These are phyloP conservation scores for Kodamaea ohmeri DNA, from an alignment of 1,139 yeast genomes.

Conservation along the genomic window DNA sequence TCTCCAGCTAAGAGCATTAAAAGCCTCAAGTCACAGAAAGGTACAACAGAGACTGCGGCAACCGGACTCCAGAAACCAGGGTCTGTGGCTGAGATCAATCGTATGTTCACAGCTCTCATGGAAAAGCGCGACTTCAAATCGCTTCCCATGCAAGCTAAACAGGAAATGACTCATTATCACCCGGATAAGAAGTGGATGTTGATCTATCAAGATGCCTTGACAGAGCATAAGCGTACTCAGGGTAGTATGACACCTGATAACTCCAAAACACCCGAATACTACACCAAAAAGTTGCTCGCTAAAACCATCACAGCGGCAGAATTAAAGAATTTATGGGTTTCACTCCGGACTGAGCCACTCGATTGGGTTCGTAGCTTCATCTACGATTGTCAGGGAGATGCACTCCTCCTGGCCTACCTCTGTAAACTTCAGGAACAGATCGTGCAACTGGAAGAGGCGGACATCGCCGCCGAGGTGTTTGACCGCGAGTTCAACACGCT, in stretches of 20 bases:
- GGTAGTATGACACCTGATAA: conserved; percentile 27
- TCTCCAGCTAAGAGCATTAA: not conserved
- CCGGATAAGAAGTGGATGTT: conserved; percentile 88
- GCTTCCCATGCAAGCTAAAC: conserved; percentile 73
- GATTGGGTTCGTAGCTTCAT: conserved; percentile 82
- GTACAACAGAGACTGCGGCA: not conserved
- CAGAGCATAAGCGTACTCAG: conserved; percentile 58
- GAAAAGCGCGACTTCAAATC: conserved; percentile 80
- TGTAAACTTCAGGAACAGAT: conserved; percentile 41
- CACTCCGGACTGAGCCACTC: conserved; percentile 86
- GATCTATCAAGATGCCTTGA: conserved; percentile 79
- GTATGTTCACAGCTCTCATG: conserved; percentile 68
- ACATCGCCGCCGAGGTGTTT: conserved; percentile 44
- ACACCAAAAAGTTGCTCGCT: conserved; percentile 71
- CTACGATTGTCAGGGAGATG: conserved; percentile 83
- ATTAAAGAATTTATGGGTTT: conserved; percentile 83
- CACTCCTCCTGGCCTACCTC: conserved; percentile 57
- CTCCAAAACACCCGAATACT: conserved; percentile 64
- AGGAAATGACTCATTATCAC: conserved; percentile 73
- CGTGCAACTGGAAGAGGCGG: conserved; percentile 31
- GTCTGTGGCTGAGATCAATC: conserved; percentile 59
- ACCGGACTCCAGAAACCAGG: conserved; percentile 41
- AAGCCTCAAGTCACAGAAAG: not conserved
- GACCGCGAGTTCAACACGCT: conserved; percentile 49
- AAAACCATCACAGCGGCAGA: conserved; percentile 68